A percentile compares a stretch with the other conserved stretches of the same genome.
Conservation (phyloP, 306 rosid species). For the apple (Malus domestica) region ASM211411v1 NC_041798.1:17964501-17965000, state of each 20-base stretch:
- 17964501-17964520: slow-evolving; percentile 48
- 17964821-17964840: neutral
- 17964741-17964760: slow-evolving; percentile 29
- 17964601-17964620: slow-evolving; percentile 38
- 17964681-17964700: slow-evolving; percentile 33
- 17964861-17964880: neutral
- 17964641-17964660: slow-evolving; percentile 37
- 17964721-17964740: neutral
- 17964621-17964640: slow-evolving; percentile 44
- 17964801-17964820: neutral
- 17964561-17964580: slow-evolving; percentile 39
- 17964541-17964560: slow-evolving; percentile 34
- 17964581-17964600: slow-evolving; percentile 43
- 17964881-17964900: slow-evolving; percentile 17
- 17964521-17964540: slow-evolving; percentile 37
- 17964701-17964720: slow-evolving; percentile 40
- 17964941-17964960: slow-evolving; percentile 36
- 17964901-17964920: slow-evolving; percentile 25
- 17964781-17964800: slow-evolving; percentile 28
- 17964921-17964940: slow-evolving; percentile 33
- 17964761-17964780: slow-evolving; percentile 34
- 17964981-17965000: slow-evolving; percentile 24
- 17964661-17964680: slow-evolving; percentile 46
- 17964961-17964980: slow-evolving; percentile 25
- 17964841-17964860: neutral